phyloP scores from a whole-genome alignment of 2,329 filamentous ascomycete genomes.

The Tolypocladium ophioglossoides region DNA sequence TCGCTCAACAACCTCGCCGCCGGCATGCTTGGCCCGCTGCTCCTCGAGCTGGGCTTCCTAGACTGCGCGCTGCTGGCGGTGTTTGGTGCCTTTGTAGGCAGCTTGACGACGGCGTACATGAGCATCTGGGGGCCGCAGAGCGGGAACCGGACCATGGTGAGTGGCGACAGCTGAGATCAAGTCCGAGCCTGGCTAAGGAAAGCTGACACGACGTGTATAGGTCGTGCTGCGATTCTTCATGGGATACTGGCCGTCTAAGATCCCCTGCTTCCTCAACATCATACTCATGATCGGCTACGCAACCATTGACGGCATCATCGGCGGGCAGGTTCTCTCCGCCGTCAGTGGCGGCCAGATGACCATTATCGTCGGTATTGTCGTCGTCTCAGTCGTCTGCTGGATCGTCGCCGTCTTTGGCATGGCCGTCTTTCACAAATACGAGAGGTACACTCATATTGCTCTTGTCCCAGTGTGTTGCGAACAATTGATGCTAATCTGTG shows the following conservation, averaged over 20 bases:
- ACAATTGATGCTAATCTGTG: neutral
- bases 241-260: conserved; percentile 44
- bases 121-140: conserved; percentile 66
- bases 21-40: conserved; percentile 55
- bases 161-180: neutral
- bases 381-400: conserved; percentile 63
- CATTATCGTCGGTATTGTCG: conserved; percentile 62
- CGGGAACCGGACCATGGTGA: conserved; percentile 64
- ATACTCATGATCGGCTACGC: conserved; percentile 69
- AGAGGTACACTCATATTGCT: conserved; percentile 28
- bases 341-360: conserved; percentile 56
- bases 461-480: fast-evolving
- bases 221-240: conserved; percentile 68
- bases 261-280: conserved; percentile 21
- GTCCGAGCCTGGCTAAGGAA: too few relatives aligned
- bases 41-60: conserved; percentile 61
- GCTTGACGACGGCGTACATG: conserved; percentile 64
- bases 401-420: conserved; percentile 55
- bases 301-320: conserved; percentile 69
- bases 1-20: conserved; percentile 46
- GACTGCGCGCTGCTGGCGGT: conserved; percentile 63
- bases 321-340: conserved; percentile 65
- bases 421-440: conserved; percentile 57
- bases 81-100: conserved; percentile 67
- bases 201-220: conserved; percentile 4